These are phyloP conservation scores for Candida lessepsii DNA, from an alignment of 805 yeast species.

Conservation along the genomic window DNA sequence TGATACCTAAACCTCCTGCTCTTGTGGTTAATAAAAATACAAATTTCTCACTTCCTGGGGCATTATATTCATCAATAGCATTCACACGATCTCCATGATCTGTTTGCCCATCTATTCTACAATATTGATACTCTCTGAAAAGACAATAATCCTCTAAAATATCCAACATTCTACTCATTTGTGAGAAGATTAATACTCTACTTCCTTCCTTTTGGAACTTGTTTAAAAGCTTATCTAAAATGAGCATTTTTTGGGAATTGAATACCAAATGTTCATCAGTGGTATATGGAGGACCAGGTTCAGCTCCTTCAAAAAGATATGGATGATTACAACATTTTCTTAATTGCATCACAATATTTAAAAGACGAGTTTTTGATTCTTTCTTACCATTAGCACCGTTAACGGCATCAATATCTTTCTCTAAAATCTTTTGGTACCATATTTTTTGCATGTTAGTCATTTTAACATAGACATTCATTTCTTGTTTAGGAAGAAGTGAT, in stretches of 20 bases:
- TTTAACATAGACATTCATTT: constrained; percentile 67
- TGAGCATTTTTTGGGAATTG: constrained; percentile 70
- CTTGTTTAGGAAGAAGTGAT: constrained; percentile 71
- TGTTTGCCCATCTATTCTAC: constrained; percentile 82
- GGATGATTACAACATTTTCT: constrained; percentile 87
- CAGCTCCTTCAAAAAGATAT: constrained; percentile 81
- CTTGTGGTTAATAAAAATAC: constrained; percentile 77
- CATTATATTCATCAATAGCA: constrained; percentile 77
- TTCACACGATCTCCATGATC: constrained; percentile 73
- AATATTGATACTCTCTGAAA: constrained; percentile 66
- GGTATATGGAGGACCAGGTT: constrained; percentile 85
- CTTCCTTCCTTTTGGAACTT: constrained; percentile 68
- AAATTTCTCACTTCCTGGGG: constrained; percentile 70
- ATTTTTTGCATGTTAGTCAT: constrained; percentile 78
- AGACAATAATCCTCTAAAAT: constrained; percentile 76
- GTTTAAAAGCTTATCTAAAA: constrained; percentile 64
- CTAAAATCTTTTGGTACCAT: constrained; percentile 75
- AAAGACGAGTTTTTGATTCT: constrained; percentile 71
- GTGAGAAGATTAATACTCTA: constrained; percentile 75
- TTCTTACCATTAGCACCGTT: constrained; percentile 76
- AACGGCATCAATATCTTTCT: constrained; percentile 80
- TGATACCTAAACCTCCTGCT: constrained; percentile 90
- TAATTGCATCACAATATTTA: constrained; percentile 81
- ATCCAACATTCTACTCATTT: constrained; percentile 80
- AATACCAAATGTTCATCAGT: constrained; percentile 79